Percentiles rank a stretch among this genome's conserved stretches.
Conservation (phyloP, 306 rosid species). For the Lagenaria siceraria region DNA sequence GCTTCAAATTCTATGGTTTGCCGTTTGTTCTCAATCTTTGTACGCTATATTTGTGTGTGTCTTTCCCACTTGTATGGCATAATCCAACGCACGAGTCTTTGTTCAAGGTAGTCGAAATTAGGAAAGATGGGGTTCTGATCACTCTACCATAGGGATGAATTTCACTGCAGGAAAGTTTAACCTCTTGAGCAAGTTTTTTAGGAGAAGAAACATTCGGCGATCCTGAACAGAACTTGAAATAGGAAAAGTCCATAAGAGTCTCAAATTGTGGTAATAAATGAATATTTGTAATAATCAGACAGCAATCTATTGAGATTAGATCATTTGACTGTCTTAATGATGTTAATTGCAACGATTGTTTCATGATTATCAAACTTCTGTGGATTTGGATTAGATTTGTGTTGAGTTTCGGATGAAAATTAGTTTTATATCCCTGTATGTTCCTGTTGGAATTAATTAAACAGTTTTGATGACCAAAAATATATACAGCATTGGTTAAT, state of each 20-base stretch:
- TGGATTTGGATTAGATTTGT: not conserved
- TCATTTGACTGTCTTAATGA: not conserved
- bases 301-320: not conserved
- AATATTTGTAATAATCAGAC: not conserved
- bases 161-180: not conserved
- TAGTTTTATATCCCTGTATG: not conserved
- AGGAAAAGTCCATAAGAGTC: not conserved
- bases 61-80: not conserved
- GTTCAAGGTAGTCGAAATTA: not conserved
- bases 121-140: too few relatives aligned
- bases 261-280: not conserved
- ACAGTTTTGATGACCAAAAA: not conserved
- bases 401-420: not conserved
- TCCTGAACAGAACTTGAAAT: not conserved
- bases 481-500: not conserved
- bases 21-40: not conserved
- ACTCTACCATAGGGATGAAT: too few relatives aligned
- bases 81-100: not conserved
- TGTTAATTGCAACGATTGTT: not conserved
- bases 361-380: not conserved
- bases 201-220: not conserved
- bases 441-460: not conserved
- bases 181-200: not conserved
- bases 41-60: not conserved
- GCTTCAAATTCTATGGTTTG: not conserved